phyloP scores from a whole-genome alignment of 2,329 filamentous ascomycete species.

The Pezicula carpinea region DNA sequence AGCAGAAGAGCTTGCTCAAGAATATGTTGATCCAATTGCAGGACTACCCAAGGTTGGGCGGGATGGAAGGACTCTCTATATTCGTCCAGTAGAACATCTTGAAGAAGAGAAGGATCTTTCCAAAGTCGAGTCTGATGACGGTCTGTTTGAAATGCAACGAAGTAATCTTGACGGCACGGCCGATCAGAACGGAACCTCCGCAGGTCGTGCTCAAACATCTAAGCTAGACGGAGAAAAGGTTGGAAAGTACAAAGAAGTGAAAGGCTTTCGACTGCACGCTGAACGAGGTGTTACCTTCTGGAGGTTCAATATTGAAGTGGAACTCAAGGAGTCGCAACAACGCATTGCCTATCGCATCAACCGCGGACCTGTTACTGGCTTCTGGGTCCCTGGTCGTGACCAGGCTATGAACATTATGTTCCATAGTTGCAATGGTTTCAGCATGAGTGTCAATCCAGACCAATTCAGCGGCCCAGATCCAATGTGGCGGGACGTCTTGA shows the following conservation, averaged over 20 bases:
- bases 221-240: conserved; percentile 72
- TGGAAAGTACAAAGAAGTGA: conserved; percentile 77
- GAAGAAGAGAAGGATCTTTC: conserved; percentile 77
- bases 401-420: conserved; percentile 99
- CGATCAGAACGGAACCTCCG: conserved; percentile 49
- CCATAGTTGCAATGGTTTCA: conserved; percentile 96
- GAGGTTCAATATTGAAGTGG: conserved; percentile 93
- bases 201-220: conserved; percentile 47
- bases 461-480: conserved; percentile 89
- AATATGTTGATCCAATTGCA: conserved; percentile 85
- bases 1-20: conserved; percentile 60
- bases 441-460: conserved; percentile 69
- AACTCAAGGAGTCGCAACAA: conserved; percentile 72
- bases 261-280: conserved; percentile 74
- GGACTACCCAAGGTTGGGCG: conserved; percentile 82
- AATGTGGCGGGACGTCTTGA: conserved; percentile 93
- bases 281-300: conserved; percentile 92
- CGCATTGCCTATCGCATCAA: conserved; percentile 96
- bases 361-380: conserved; percentile 77
- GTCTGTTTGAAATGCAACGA: conserved; percentile 70
- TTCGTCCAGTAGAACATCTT: conserved; percentile 82
- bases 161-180: conserved; percentile 46
- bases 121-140: conserved; percentile 71
- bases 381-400: conserved; percentile 85
- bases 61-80: conserved; percentile 80